A percentile compares a stretch with the other conserved stretches of the same genome.
Conservation (phyloP, 192 early-diverging fungal species). For the Backusella mclennaniae region DNA sequence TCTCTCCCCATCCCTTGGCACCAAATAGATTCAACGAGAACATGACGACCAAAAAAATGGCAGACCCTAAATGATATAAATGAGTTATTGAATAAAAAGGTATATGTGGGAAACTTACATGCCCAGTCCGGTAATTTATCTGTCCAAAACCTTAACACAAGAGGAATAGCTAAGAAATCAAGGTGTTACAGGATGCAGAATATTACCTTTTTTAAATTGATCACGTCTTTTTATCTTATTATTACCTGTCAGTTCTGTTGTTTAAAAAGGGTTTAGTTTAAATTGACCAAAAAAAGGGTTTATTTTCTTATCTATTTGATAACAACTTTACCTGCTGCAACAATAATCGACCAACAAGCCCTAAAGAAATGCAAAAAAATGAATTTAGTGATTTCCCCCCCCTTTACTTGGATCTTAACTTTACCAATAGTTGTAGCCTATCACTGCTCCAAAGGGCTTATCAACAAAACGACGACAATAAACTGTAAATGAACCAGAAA, state of each 20-base stretch:
- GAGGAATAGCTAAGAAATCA: slow-evolving; percentile 68
- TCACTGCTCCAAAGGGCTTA: slow-evolving; percentile 68
- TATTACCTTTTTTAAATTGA: background rate
- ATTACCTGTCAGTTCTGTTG: slow-evolving; percentile 5
- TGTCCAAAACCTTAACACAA: slow-evolving; percentile 72
- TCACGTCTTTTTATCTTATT: background rate
- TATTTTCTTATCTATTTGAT: slow-evolving; percentile 1
- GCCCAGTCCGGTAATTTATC: slow-evolving; percentile 31
- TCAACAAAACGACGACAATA: slow-evolving; percentile 80
- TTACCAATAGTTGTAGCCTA: slow-evolving; percentile 56
- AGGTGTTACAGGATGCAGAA: slow-evolving; percentile 50
- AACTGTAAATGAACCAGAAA: slow-evolving; percentile 79
- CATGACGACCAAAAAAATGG: slow-evolving; percentile 55
- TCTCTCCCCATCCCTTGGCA: slow-evolving; percentile 66
- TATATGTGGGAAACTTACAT: slow-evolving; percentile 17
- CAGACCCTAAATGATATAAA: slow-evolving; percentile 25
- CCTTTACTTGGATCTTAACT: too few relatives aligned
- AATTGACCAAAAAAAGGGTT: background rate
- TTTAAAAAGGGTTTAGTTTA: background rate
- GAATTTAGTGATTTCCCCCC: too few relatives aligned
- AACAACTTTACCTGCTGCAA: background rate
- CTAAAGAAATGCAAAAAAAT: too few relatives aligned
- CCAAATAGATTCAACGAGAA: slow-evolving; percentile 59
- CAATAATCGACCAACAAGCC: slow-evolving; percentile 23
- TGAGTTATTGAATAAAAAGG: background rate